Percentiles rank a stretch among this genome's conserved stretches.
phyloP scores from a whole-genome alignment of 176 grass and related monocot species.

The Chrysopogon serrulatus region DNA sequence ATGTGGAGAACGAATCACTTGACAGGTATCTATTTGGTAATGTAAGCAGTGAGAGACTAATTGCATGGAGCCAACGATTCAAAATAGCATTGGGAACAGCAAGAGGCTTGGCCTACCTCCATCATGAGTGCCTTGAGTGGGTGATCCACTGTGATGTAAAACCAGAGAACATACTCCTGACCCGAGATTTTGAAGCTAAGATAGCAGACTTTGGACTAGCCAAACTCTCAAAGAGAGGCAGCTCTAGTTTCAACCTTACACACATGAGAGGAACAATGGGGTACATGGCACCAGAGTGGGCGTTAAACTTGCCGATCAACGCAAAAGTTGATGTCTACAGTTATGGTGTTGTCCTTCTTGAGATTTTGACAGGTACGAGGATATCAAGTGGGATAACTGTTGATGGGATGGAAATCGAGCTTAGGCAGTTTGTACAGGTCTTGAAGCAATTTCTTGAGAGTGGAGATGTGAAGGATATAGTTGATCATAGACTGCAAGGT shows the following conservation, averaged over 20 bases:
- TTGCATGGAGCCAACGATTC: slow-evolving; percentile 63
- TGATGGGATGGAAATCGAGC: slow-evolving; percentile 4
- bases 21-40: slow-evolving; percentile 60
- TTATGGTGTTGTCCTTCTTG: slow-evolving; percentile 54
- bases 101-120: slow-evolving; percentile 67
- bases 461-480: slow-evolving; percentile 36
- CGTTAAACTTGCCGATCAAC: slow-evolving; percentile 35
- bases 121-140: slow-evolving; percentile 86
- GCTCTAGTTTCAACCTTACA: slow-evolving; percentile 26
- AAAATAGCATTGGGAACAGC: slow-evolving; percentile 67
- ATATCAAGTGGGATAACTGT: slow-evolving; percentile 36
- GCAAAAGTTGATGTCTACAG: slow-evolving; percentile 68
- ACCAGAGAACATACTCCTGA: slow-evolving; percentile 76
- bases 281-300: slow-evolving; percentile 80
- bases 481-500: slow-evolving; percentile 42
- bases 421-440: slow-evolving; percentile 25
- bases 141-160: slow-evolving; percentile 80
- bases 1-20: slow-evolving; percentile 65
- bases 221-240: slow-evolving; percentile 54
- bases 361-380: slow-evolving; percentile 49
- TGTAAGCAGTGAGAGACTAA: slow-evolving; percentile 23
- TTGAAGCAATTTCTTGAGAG: slow-evolving; percentile 24
- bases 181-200: slow-evolving; percentile 64
- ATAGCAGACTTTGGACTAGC: slow-evolving; percentile 76
- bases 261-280: slow-evolving; percentile 67